Conservation (phyloP, 1,284 basidiomycete genomes). For the Melampsora americana region DNA sequence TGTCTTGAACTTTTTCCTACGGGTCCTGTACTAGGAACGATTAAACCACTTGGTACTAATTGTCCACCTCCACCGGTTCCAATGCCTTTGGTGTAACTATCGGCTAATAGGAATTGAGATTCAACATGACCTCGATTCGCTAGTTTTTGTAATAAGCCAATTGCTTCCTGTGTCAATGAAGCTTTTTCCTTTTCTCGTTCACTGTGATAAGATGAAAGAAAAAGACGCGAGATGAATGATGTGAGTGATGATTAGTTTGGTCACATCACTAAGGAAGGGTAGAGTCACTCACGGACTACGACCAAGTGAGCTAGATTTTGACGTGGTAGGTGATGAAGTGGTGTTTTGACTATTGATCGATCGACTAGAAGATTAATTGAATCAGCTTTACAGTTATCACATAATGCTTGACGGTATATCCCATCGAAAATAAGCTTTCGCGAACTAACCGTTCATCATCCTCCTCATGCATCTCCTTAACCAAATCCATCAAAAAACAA, state of each 20-base stretch:
- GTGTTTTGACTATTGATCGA: slow-evolving; percentile 46
- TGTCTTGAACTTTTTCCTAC: slow-evolving; percentile 63
- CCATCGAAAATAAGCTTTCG: no score
- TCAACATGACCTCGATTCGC: slow-evolving; percentile 90
- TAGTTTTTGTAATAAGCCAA: slow-evolving; percentile 76
- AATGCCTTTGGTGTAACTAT: slow-evolving; percentile 96
- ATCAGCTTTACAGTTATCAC: slow-evolving; percentile 35
- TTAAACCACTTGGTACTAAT: background rate
- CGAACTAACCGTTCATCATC: slow-evolving; percentile 44
- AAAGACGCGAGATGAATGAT: slow-evolving; percentile 45
- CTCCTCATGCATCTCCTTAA: slow-evolving; percentile 51
- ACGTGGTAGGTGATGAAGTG: slow-evolving; percentile 52
- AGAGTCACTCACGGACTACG: slow-evolving; percentile 29
- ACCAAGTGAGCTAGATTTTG: slow-evolving; percentile 34
- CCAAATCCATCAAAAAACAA: slow-evolving; percentile 94
- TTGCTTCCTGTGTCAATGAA: slow-evolving; percentile 81
- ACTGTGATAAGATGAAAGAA: slow-evolving; percentile 46
- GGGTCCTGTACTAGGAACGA: background rate
- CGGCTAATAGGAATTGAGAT: slow-evolving; percentile 94
- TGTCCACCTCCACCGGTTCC: slow-evolving; percentile 55
- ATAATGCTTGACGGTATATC: no score
- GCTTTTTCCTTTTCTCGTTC: slow-evolving; percentile 64
- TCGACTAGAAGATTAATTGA: slow-evolving; percentile 44
- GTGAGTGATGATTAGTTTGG: slow-evolving; percentile 46
- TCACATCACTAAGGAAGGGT: slow-evolving; percentile 50